Conservation (phyloP, 768 basidiomycete genomes). For the Mycena galericulata region DNA sequence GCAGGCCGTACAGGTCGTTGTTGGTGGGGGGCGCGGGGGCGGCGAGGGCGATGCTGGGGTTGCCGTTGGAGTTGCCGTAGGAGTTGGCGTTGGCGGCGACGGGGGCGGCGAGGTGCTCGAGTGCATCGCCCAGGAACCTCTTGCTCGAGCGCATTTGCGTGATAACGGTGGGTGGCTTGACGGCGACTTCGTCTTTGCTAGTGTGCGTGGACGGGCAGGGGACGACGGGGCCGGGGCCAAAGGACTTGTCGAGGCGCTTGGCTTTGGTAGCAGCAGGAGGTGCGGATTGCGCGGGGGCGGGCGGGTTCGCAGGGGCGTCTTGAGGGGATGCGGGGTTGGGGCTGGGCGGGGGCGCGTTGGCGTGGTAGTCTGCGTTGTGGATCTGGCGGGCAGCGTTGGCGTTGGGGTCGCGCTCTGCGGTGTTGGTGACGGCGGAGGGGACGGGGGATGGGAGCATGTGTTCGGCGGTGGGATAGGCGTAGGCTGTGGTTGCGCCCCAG, state of each 20-base stretch:
- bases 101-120: background rate
- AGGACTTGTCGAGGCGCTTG: conserved; percentile 2
- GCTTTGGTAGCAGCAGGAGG: background rate
- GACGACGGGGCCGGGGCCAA: background rate
- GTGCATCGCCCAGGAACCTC: background rate
- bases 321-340: conserved; percentile 9
- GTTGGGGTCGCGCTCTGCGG: conserved; percentile 7
- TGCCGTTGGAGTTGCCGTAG: background rate
- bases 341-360: conserved; percentile 18
- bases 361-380: conserved; percentile 33
- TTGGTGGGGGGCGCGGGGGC: background rate
- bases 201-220: background rate
- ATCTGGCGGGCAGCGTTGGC: conserved; percentile 17
- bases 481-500: conserved; percentile 11
- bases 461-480: conserved; percentile 22
- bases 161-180: background rate
- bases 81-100: background rate
- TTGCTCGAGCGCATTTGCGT: background rate
- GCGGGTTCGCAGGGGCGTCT: background rate
- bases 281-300: conserved; percentile 1
- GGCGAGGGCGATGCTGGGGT: too few species aligned
- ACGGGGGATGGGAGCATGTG: background rate
- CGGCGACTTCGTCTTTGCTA: background rate
- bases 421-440: conserved; percentile 8
- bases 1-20: conserved; percentile 5